Conservation (phyloP, 352 stramenopile species). For the Phytophthora citrophthora region DNA sequence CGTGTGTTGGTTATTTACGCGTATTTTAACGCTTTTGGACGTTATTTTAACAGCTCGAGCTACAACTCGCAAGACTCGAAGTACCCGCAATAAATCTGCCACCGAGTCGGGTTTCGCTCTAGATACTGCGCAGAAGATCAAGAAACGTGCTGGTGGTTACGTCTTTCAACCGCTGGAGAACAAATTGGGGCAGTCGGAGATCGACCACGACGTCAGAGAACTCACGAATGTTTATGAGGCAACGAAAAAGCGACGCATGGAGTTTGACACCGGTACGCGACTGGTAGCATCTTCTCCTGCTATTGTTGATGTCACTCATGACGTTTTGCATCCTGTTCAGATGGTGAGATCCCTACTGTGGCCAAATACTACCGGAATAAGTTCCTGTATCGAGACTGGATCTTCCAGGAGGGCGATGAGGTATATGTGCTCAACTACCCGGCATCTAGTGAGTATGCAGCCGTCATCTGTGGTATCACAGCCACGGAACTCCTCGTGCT, state of each 20-base stretch:
- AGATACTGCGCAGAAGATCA: conserved; percentile 74
- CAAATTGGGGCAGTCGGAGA: conserved; percentile 69
- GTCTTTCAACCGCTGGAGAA: conserved; percentile 82
- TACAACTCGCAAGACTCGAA: conserved; percentile 80
- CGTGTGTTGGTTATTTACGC: neutral
- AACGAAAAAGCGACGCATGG: conserved; percentile 77
- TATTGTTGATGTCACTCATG: conserved; percentile 19
- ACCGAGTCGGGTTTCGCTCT: conserved; percentile 40
- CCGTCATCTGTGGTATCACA: conserved; percentile 74
- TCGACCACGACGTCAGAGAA: conserved; percentile 75
- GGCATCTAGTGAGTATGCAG: conserved; percentile 63
- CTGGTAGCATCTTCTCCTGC: conserved; percentile 8
- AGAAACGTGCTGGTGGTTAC: conserved; percentile 66
- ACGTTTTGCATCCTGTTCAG: conserved; percentile 25
- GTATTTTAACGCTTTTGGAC: conserved; percentile 10
- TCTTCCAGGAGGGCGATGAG: conserved; percentile 85
- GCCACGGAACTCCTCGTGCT: conserved; percentile 79
- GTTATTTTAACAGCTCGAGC: conserved; percentile 48
- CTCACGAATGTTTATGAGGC: conserved; percentile 53
- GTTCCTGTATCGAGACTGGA: conserved; percentile 75
- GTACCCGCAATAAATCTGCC: conserved; percentile 64
- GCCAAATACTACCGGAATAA: conserved; percentile 78
- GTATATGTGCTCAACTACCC: conserved; percentile 74
- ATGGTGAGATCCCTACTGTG: conserved; percentile 46
- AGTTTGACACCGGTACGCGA: conserved; percentile 43